Evolutionary conservation across 1,139 yeast species (phyloP), one percentile per base, ranked within the genome.

Genomic region (Protomyces inundatus): DNA sequence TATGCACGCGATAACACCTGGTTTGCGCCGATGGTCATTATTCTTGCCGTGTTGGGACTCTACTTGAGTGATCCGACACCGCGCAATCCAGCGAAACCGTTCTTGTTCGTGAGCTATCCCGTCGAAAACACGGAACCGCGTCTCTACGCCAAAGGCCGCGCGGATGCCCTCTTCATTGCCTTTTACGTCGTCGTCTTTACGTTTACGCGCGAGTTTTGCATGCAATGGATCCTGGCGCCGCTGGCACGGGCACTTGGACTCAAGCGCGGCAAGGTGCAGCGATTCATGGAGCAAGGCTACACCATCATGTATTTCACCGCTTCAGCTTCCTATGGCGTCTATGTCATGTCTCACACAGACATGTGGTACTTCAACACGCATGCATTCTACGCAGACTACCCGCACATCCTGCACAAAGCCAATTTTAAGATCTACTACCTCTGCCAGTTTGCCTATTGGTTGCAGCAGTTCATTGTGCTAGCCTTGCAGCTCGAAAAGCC

Each of bases 391-490:
- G 81, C 76, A 64, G 78, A 82, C 39, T 93, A 87, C 74, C 98
- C 98, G 10, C 98, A 95, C 77, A 80, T 82, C 68, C 81, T 87
- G 46, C 90, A 88, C 73, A 86, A 83, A 66, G 81, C 80, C 67
- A 78, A 81, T 67, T 88, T 88, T 77, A 93, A 93, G 77, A 74
- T 84, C 16, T 95, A 87, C 74, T 95, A 93, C 75, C 79, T 93
- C 69, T 85, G 90, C 50, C 98, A 93, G 77, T 97, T 98, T 5
- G 88, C 97, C 1, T 93, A 90, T 76, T 93, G 99, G 99, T 85
- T 90, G 16, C 99, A 93, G 77, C 98, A 93, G 76, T 86, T 95
- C 0, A 84, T 88, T 52, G 87, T 93, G 35, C 79, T 93, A 67
- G 77, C 85, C 64, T 79, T 95, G 69, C 96, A 88, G 75, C 81